A percentile compares a stretch with the other conserved stretches of the same genome.
These are phyloP conservation scores for Pelargonium myrrhifolium DNA, from an alignment of 441 rosid species.

Conservation along the genomic window DNA sequence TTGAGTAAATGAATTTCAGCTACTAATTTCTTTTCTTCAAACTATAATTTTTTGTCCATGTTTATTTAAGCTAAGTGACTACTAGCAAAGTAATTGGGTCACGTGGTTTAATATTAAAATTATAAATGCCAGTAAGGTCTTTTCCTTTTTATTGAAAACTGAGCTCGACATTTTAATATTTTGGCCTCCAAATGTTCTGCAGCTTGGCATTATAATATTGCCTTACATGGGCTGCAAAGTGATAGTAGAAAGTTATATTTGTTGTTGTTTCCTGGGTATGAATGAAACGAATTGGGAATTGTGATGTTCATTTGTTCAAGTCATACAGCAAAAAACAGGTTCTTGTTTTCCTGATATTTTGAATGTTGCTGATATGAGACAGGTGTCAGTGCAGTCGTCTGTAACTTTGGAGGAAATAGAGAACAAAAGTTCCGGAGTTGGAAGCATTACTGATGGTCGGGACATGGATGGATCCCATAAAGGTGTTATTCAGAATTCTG, in stretches of 20 bases:
- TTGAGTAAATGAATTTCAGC: background rate
- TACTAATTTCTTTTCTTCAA: background rate
- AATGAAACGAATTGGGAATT: background rate
- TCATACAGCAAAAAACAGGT: background rate
- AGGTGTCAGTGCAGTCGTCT: conserved; percentile 29
- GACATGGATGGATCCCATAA: conserved; percentile 22
- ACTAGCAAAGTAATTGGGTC: background rate
- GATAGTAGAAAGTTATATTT: background rate
- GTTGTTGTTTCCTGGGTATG: background rate
- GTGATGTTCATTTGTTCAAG: background rate
- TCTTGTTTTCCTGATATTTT: background rate
- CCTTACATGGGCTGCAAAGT: background rate
- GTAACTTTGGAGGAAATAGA: conserved; percentile 30
- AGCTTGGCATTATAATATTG: background rate
- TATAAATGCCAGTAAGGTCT: background rate
- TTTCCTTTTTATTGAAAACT: background rate
- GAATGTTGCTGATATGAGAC: conserved; percentile 29
- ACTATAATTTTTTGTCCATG: background rate
- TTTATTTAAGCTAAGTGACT: background rate
- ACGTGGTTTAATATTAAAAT: background rate
- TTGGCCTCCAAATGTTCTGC: background rate
- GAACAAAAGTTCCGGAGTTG: conserved; percentile 26
- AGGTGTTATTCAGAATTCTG: conserved; percentile 29
- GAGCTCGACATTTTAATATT: background rate
- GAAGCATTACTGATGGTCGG: conserved; percentile 24